phyloP scores from a whole-genome alignment of 805 yeast genomes.

The Zygotorulaspora sp. region DNA sequence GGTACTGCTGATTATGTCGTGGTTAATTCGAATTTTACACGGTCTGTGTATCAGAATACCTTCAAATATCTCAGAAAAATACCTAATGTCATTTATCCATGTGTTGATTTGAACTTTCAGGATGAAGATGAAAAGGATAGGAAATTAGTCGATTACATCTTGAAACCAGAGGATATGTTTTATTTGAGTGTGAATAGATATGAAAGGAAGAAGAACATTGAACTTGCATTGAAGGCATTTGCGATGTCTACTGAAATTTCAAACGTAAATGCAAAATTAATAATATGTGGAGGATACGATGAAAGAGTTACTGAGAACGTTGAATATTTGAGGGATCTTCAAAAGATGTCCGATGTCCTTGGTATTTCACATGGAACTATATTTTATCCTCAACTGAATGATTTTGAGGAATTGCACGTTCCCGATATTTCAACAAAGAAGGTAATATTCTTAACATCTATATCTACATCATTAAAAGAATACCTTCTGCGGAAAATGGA shows the following conservation, averaged over 20 bases:
- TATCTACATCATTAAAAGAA: slow-evolving; percentile 61
- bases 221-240: slow-evolving; percentile 69
- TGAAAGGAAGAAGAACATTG: slow-evolving; percentile 80
- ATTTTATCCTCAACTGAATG: slow-evolving; percentile 26
- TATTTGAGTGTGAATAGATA: slow-evolving; percentile 82
- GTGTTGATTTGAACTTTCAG: slow-evolving; percentile 53
- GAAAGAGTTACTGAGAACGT: slow-evolving; percentile 69
- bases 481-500: slow-evolving; percentile 53
- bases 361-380: slow-evolving; percentile 45
- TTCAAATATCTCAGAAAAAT: slow-evolving; percentile 42
- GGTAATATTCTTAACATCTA: slow-evolving; percentile 76
- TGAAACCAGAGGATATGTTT: slow-evolving; percentile 28
- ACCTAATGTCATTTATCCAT: slow-evolving; percentile 43
- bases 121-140: slow-evolving; percentile 14
- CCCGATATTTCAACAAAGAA: slow-evolving; percentile 38
- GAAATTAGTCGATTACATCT: slow-evolving; percentile 17
- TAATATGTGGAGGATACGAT: slow-evolving; percentile 92
- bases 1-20: slow-evolving; percentile 70
- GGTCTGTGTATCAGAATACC: slow-evolving; percentile 57
- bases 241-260: slow-evolving; percentile 37
- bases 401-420: slow-evolving; percentile 16
- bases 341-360: slow-evolving; percentile 43
- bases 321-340: slow-evolving; percentile 59
- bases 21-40: slow-evolving; percentile 86
- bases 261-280: slow-evolving; percentile 42